Evolutionary conservation across 1,284 basidiomycete species (phyloP).

Genomic region (Cutaneotrichosporon cutaneum): DNA sequence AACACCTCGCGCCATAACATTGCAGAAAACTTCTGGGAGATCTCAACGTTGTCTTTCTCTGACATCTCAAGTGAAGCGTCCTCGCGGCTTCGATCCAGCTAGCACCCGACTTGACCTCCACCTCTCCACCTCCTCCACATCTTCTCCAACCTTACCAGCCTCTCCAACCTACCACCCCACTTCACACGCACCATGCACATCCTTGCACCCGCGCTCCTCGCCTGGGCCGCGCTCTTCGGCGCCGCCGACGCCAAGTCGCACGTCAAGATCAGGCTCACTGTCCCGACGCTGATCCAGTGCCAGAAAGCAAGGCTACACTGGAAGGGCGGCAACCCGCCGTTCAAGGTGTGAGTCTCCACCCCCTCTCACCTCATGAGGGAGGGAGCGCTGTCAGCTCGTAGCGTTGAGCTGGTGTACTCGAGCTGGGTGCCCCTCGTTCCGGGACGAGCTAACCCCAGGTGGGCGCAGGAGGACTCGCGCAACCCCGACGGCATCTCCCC

Average conservation of each 20-base stretch:
- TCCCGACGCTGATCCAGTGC: constrained; percentile 9
- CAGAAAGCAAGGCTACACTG: not conserved
- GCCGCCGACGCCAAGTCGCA: constrained; percentile 7
- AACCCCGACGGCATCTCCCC: constrained; percentile 5
- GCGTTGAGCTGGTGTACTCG: not conserved
- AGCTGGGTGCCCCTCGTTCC: no score
- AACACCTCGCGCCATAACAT: no score
- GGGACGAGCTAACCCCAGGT: constrained; percentile 9
- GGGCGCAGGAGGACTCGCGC: constrained; percentile 8
- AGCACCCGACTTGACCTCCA: not conserved
- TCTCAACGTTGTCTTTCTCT: no score
- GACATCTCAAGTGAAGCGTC: no score
- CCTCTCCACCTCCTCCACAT: not conserved
- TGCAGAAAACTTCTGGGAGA: no score
- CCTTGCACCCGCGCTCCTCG: not conserved
- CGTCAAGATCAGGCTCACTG: constrained; percentile 8
- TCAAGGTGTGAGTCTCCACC: constrained; percentile 6
- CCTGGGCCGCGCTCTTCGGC: not conserved
- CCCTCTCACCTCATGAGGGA: no score
- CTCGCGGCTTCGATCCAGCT: no score
- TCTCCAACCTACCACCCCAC: not conserved
- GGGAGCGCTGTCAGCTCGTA: no score
- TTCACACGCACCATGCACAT: constrained; percentile 6
- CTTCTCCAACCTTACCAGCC: no score
- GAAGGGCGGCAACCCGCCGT: constrained; percentile 7